Conservation (phyloP, 208 protist species). For the Leishmania gerbilli region DNA sequence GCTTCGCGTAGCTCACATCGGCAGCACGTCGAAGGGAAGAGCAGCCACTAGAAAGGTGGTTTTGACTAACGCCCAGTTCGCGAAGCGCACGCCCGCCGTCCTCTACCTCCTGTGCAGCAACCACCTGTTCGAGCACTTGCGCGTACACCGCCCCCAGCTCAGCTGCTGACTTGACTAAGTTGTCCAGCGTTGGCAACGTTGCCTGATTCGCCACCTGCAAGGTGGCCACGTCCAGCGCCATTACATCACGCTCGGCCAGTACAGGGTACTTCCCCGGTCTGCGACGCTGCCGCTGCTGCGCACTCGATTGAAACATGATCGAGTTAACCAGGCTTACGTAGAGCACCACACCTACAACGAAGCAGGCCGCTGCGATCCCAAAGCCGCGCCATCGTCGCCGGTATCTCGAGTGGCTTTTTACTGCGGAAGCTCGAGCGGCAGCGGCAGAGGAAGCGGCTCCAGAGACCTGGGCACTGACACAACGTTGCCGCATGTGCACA, state of each 20-base stretch:
- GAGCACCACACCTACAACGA: conserved; percentile 8
- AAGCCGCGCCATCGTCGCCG: not conserved
- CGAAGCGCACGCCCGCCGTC: conserved; percentile 10
- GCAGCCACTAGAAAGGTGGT: conserved; percentile 2
- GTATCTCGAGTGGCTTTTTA: not conserved
- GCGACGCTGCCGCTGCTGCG: not conserved
- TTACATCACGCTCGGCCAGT: conserved; percentile 30
- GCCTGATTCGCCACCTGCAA: conserved; percentile 15
- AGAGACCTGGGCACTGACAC: not conserved
- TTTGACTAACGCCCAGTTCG: conserved; percentile 9
- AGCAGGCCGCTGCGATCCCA: conserved; percentile 25
- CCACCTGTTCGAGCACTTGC: conserved; percentile 27
- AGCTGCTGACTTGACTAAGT: conserved; percentile 21
- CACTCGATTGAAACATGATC: not conserved
- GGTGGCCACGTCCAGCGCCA: conserved; percentile 14
- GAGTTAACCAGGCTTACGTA: conserved; percentile 8
- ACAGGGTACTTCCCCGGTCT: not conserved
- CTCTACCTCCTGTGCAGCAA: conserved; percentile 21
- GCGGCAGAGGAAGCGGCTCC: not conserved
- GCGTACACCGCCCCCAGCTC: conserved; percentile 26
- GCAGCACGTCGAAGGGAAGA: conserved; percentile 22
- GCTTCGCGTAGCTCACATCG: conserved; percentile 34
- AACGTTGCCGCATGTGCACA: not conserved
- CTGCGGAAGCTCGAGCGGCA: not conserved
- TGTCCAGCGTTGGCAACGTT: conserved; percentile 26